Conservation (phyloP, 768 basidiomycete species). For the Leccinum arenicola region DNA sequence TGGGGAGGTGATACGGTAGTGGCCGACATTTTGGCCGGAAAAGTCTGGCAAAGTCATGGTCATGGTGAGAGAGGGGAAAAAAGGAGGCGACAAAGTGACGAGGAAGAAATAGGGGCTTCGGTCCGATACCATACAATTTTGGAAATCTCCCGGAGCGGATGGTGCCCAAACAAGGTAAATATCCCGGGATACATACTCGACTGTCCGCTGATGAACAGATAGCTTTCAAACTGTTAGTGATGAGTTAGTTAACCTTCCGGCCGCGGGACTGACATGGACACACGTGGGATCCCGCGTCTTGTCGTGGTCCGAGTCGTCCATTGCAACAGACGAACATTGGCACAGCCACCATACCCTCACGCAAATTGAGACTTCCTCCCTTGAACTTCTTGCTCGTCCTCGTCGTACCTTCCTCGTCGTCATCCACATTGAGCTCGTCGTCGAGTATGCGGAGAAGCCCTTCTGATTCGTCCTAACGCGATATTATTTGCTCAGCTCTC, state of each 20-base stretch:
- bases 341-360: slow-evolving; percentile 17
- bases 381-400: too few relatives aligned
- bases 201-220: too few relatives aligned
- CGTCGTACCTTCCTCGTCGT: not conserved
- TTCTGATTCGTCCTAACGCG: not conserved
- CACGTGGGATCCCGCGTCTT: not conserved
- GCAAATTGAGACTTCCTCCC: not conserved
- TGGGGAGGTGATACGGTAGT: slow-evolving; percentile 55
- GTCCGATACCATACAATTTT: not conserved
- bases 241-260: too few relatives aligned
- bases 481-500: not conserved
- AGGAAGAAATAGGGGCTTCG: not conserved
- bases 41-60: slow-evolving; percentile 43
- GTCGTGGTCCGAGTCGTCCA: not conserved
- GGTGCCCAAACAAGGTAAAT: not conserved
- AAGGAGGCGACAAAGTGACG: too few relatives aligned
- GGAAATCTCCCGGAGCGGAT: not conserved
- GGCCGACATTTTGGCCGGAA: slow-evolving; percentile 51
- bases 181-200: not conserved
- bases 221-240: not conserved
- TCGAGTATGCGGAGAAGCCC: slow-evolving; percentile 19
- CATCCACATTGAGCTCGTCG: slow-evolving; percentile 12
- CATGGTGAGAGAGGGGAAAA: not conserved
- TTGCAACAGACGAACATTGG: not conserved
- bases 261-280: too few relatives aligned